Conservation (phyloP, 345 rosid genomes). For the Euclidium syriacum region DNA sequence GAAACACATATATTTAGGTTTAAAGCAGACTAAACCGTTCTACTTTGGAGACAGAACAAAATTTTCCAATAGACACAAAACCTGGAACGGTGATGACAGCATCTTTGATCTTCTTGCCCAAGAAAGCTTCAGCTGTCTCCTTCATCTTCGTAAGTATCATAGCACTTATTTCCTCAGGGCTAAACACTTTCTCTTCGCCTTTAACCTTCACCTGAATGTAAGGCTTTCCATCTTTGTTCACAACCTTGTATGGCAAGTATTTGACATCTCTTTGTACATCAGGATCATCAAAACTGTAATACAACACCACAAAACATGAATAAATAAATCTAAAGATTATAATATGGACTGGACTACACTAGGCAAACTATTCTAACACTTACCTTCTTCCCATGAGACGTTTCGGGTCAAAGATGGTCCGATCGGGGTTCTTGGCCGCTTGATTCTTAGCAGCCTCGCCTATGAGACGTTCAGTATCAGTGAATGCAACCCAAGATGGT, state of each 20-base stretch:
- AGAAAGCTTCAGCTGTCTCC: constrained; percentile 54
- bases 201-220: constrained; percentile 33
- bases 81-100: constrained; percentile 59
- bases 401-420: constrained; percentile 49
- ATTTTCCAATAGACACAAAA: too few relatives aligned
- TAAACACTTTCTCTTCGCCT: constrained; percentile 49
- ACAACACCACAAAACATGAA: neutral
- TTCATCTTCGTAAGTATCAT: constrained; percentile 57
- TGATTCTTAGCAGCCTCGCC: constrained; percentile 69
- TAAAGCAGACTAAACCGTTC: neutral
- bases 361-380: neutral
- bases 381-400: constrained; percentile 48
- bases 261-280: constrained; percentile 52
- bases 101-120: constrained; percentile 47
- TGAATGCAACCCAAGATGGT: constrained; percentile 68
- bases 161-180: constrained; percentile 62
- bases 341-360: neutral
- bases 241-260: constrained; percentile 51
- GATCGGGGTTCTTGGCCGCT: constrained; percentile 43
- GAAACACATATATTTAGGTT: neutral
- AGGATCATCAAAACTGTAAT: constrained; percentile 32
- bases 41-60: neutral
- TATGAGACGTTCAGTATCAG: constrained; percentile 56
- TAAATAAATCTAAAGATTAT: neutral
- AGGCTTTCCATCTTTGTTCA: constrained; percentile 37